phyloP scores from a whole-genome alignment of 257 asterid species.

The Striga asiatica region DNA sequence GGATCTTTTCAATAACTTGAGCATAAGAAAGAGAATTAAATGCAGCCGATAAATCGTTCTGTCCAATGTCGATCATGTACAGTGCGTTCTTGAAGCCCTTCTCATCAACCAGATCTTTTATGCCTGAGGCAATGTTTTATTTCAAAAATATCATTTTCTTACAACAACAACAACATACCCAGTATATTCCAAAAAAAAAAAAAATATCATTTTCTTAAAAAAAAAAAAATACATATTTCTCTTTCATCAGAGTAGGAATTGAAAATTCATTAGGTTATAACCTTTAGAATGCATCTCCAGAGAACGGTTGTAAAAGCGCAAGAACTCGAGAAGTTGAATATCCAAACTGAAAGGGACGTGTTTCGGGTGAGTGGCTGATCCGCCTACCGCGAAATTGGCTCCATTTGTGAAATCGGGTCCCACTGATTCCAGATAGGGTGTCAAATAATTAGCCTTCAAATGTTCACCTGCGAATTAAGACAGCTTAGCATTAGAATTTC shows the following conservation, averaged over 20 bases:
- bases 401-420: constrained; percentile 32
- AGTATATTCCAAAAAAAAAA: too few relatives aligned
- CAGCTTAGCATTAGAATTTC: too few relatives aligned
- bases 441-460: constrained; percentile 27
- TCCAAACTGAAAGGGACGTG: constrained; percentile 20
- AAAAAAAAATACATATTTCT: too few relatives aligned
- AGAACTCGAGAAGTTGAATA: constrained; percentile 28
- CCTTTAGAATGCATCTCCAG: constrained; percentile 21
- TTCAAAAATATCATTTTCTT: too few relatives aligned
- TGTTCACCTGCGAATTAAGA: constrained; percentile 35
- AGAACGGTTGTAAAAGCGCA: constrained; percentile 29
- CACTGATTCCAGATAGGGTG: constrained; percentile 34
- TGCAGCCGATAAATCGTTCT: constrained; percentile 27
- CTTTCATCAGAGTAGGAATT: too few relatives aligned
- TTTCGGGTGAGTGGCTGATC: constrained; percentile 30
- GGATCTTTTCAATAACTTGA: constrained; percentile 22
- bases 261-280: too few relatives aligned
- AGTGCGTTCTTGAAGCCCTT: constrained; percentile 28
- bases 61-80: constrained; percentile 40
- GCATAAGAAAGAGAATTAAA: constrained; percentile 19
- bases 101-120: constrained; percentile 18
- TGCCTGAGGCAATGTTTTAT: too few relatives aligned
- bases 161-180: too few relatives aligned
- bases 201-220: too few relatives aligned
- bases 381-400: constrained; percentile 34